A percentile compares a stretch with the other conserved stretches of the same genome.
These are phyloP conservation scores for Magnaporthiopsis rhizophila DNA, from an alignment of 2,329 filamentous ascomycete genomes.

Conservation along the genomic window DNA sequence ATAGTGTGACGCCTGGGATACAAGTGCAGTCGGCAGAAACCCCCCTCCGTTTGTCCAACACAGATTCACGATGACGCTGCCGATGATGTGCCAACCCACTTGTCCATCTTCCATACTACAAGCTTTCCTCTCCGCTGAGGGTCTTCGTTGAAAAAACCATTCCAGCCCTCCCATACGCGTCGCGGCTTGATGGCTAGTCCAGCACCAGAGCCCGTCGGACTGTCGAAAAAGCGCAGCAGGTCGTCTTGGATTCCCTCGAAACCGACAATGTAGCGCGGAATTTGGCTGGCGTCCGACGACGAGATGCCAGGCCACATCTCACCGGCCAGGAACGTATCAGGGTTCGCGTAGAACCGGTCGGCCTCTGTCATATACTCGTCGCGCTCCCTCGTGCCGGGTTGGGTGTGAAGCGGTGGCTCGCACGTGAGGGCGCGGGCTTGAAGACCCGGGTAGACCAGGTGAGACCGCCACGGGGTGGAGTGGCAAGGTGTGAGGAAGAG, in stretches of 20 bases:
- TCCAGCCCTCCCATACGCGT: slow-evolving; percentile 49
- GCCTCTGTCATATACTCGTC: slow-evolving; percentile 76
- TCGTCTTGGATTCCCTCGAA: slow-evolving; percentile 49
- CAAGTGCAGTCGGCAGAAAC: background rate
- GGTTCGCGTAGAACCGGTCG: slow-evolving; percentile 76
- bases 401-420: slow-evolving; percentile 71
- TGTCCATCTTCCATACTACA: slow-evolving; percentile 45
- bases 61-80: background rate
- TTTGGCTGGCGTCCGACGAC: slow-evolving; percentile 14
- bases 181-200: slow-evolving; percentile 33
- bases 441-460: slow-evolving; percentile 68
- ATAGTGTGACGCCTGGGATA: background rate
- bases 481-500: slow-evolving; percentile 95
- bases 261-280: slow-evolving; percentile 52
- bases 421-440: slow-evolving; percentile 80
- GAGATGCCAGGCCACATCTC: slow-evolving; percentile 37
- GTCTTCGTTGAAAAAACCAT: slow-evolving; percentile 57
- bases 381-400: slow-evolving; percentile 52
- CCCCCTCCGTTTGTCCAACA: too few species aligned
- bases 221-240: slow-evolving; percentile 36
- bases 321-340: slow-evolving; percentile 42
- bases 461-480: slow-evolving; percentile 88
- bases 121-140: slow-evolving; percentile 46
- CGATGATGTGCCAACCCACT: background rate
- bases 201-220: slow-evolving; percentile 25